Evolutionary conservation across 345 rosid genomes (phyloP).

Genomic region (Populus euphratica): DNA sequence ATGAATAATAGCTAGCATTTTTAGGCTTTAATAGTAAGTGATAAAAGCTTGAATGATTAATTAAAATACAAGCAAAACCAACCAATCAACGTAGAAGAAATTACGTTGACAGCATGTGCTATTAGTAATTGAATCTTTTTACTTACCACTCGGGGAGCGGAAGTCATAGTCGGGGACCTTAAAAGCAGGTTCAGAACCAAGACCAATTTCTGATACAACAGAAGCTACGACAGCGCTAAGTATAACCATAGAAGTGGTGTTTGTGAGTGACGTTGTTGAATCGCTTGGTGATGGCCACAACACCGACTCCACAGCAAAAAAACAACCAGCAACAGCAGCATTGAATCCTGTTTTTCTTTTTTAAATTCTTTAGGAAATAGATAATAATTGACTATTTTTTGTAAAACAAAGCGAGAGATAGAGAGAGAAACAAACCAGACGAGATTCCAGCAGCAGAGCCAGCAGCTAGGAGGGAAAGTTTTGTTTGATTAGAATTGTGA

Average conservation of each 20-base stretch:
- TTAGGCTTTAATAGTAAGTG: too few species aligned
- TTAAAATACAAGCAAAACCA: too few species aligned
- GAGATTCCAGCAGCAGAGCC: slow-evolving; percentile 90
- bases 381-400: neutral
- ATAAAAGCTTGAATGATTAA: too few species aligned
- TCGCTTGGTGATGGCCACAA: slow-evolving; percentile 76
- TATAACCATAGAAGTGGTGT: slow-evolving; percentile 83
- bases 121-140: neutral
- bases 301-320: slow-evolving; percentile 89
- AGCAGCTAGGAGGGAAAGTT: slow-evolving; percentile 74
- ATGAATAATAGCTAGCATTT: neutral
- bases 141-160: slow-evolving; percentile 76
- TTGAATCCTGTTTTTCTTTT: slow-evolving; percentile 58
- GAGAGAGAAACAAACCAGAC: slow-evolving; percentile 52
- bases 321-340: slow-evolving; percentile 97
- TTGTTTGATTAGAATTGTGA: slow-evolving; percentile 35
- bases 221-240: slow-evolving; percentile 87
- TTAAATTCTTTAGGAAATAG: too few species aligned
- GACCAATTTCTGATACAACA: slow-evolving; percentile 79
- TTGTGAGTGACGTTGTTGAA: slow-evolving; percentile 59
- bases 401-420: neutral
- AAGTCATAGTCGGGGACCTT: slow-evolving; percentile 88
- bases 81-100: too few species aligned
- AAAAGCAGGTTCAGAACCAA: slow-evolving; percentile 87
- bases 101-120: too few species aligned